Percentiles rank a stretch among this genome's conserved stretches.
These are phyloP conservation scores for Aspergillus viridinutans DNA, from an alignment of 2,329 filamentous ascomycete genomes.

Conservation along the genomic window DNA sequence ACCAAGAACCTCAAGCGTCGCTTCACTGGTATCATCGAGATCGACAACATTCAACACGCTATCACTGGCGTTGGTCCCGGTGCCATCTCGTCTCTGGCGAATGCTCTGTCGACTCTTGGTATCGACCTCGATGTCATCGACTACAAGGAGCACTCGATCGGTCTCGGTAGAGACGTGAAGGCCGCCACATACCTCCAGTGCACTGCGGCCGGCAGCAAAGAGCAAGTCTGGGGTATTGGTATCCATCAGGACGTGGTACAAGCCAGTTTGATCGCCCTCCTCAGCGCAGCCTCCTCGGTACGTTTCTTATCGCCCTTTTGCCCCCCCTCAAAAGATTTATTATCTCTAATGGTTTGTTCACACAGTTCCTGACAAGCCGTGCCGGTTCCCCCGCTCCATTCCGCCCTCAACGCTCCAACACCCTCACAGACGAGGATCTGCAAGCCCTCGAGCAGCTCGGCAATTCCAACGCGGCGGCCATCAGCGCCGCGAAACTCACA, in stretches of 20 bases:
- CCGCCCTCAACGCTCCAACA: conserved; percentile 54
- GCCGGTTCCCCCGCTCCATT: conserved; percentile 65
- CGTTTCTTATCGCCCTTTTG: conserved; percentile 34
- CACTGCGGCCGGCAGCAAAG: conserved; percentile 60
- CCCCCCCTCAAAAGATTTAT: neutral
- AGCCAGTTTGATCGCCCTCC: conserved; percentile 77
- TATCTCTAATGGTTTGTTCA: neutral
- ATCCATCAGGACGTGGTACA: conserved; percentile 92
- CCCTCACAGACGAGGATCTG: conserved; percentile 42
- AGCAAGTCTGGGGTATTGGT: conserved; percentile 43
- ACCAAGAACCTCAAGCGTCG: conserved; percentile 74
- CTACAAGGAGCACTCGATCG: conserved; percentile 95
- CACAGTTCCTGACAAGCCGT: conserved; percentile 67
- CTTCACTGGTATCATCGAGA: conserved; percentile 78
- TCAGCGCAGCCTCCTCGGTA: conserved; percentile 82
- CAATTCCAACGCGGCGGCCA: conserved; percentile 17
- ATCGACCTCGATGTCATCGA: conserved; percentile 87
- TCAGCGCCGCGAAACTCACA: conserved; percentile 10
- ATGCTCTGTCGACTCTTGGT: conserved; percentile 72
- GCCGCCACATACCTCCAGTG: conserved; percentile 96
- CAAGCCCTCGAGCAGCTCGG: conserved; percentile 41
- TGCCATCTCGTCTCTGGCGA: conserved; percentile 81
- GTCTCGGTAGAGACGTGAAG: conserved; percentile 74
- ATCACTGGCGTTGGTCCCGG: conserved; percentile 82
- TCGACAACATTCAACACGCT: conserved; percentile 74